Percentiles rank a stretch among this genome's conserved stretches.
Conservation (phyloP, 2,329 filamentous ascomycete species). For the Leptosphaerulina australis region DNA sequence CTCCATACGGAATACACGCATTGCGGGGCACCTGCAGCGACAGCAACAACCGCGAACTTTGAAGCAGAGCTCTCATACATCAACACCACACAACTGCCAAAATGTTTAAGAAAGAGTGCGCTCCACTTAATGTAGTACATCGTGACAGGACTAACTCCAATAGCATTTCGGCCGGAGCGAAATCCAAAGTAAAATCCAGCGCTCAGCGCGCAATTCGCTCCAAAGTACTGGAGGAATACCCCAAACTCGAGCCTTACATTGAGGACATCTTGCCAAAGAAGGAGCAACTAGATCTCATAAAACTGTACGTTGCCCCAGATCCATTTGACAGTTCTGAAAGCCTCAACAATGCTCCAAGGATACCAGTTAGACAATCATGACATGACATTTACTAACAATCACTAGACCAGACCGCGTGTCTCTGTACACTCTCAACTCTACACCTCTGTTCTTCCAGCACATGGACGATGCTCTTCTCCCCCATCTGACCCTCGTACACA, state of each 20-base stretch:
- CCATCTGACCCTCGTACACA: slow-evolving; percentile 87
- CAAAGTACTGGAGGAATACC: slow-evolving; percentile 83
- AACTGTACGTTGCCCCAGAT: slow-evolving; percentile 63
- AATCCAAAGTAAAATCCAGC: slow-evolving; percentile 97
- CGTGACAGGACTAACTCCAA: slow-evolving; percentile 1
- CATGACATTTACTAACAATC: background rate
- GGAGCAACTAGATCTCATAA: slow-evolving; percentile 84
- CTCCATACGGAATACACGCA: slow-evolving; percentile 8
- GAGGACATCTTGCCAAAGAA: slow-evolving; percentile 97
- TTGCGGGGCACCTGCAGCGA: slow-evolving; percentile 10
- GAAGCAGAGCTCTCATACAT: background rate
- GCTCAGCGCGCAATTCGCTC: slow-evolving; percentile 85
- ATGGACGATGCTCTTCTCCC: slow-evolving; percentile 78
- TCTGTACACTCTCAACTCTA: slow-evolving; percentile 80
- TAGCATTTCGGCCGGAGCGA: slow-evolving; percentile 77
- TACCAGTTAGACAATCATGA: background rate
- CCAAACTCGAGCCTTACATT: slow-evolving; percentile 82
- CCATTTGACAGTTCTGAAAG: background rate
- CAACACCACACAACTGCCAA: slow-evolving; percentile 20
- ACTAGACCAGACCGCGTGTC: slow-evolving; percentile 79
- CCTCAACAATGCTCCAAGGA: background rate
- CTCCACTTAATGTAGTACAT: background rate
- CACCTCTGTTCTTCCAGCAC: slow-evolving; percentile 91
- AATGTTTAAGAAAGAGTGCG: slow-evolving; percentile 49
- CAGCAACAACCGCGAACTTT: slow-evolving; percentile 13